Percentiles rank a stretch among this genome's conserved stretches.
These are phyloP conservation scores for Rhynchospora breviuscula DNA, from an alignment of 176 grass and related monocot species.

Conservation along the genomic window DNA sequence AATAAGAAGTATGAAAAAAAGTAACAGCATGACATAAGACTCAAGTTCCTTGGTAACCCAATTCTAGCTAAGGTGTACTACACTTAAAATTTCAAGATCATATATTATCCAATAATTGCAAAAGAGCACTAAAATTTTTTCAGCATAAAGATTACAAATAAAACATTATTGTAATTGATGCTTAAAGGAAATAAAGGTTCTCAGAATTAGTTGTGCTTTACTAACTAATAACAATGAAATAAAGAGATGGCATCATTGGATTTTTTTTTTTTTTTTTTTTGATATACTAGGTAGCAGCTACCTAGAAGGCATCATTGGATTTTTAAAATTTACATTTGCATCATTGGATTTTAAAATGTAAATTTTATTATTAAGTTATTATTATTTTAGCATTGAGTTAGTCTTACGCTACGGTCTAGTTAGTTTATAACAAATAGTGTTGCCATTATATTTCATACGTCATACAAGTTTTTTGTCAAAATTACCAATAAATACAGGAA, in stretches of 20 bases:
- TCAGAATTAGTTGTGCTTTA: not conserved
- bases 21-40: not conserved
- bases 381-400: not conserved
- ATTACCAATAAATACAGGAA: not conserved
- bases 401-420: not conserved
- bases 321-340: no score
- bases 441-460: not conserved
- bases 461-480: not conserved
- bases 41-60: not conserved
- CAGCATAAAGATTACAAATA: not conserved
- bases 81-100: not conserved
- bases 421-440: not conserved
- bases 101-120: not conserved
- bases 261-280: no score
- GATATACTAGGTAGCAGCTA: no score
- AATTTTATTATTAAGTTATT: not conserved
- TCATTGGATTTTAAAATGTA: not conserved
- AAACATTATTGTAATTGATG: not conserved
- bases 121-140: not conserved
- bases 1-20: slow-evolving; percentile 21
- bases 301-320: no score
- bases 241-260: not conserved
- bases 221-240: not conserved
- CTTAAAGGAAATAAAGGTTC: not conserved
- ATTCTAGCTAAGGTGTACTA: not conserved